Conservation (phyloP, 805 yeast species). For the Allodekkera sacchari region DNA sequence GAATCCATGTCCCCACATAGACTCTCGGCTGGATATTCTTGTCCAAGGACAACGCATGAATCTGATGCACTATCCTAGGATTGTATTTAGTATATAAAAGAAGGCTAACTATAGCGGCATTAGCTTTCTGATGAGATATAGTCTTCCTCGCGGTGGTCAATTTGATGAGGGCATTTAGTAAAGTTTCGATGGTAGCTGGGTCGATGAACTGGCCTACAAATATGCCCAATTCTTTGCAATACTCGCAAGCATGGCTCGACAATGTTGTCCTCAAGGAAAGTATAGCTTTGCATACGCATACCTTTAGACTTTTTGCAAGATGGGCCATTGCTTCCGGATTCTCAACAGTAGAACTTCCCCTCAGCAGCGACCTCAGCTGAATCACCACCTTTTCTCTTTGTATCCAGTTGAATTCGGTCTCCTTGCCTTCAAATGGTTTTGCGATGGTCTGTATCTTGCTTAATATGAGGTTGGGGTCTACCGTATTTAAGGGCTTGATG, state of each 20-base stretch:
- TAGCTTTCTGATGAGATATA: conserved; percentile 52
- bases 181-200: conserved; percentile 37
- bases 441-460: conserved; percentile 22
- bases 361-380: conserved; percentile 47
- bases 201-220: conserved; percentile 33
- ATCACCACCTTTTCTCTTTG: conserved; percentile 55
- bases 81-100: conserved; percentile 48
- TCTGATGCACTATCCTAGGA: conserved; percentile 40
- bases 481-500: conserved; percentile 24
- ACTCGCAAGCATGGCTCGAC: conserved; percentile 64
- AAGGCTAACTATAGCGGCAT: conserved; percentile 47
- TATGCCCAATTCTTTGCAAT: conserved; percentile 59
- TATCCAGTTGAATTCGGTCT: conserved; percentile 85
- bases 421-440: conserved; percentile 53
- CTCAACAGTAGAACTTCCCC: conserved; percentile 42
- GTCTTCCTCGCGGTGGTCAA: conserved; percentile 54
- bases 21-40: conserved; percentile 66
- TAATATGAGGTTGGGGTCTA: conserved; percentile 20
- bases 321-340: conserved; percentile 25
- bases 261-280: conserved; percentile 79
- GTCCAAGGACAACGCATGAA: conserved; percentile 49
- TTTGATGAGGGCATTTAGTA: conserved; percentile 40
- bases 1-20: conserved; percentile 64
- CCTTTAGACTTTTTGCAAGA: conserved; percentile 34
- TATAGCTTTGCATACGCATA: conserved; percentile 57